Evolutionary conservation across 441 rosid species (phyloP).

Genomic region (Capsella rubella): DNA sequence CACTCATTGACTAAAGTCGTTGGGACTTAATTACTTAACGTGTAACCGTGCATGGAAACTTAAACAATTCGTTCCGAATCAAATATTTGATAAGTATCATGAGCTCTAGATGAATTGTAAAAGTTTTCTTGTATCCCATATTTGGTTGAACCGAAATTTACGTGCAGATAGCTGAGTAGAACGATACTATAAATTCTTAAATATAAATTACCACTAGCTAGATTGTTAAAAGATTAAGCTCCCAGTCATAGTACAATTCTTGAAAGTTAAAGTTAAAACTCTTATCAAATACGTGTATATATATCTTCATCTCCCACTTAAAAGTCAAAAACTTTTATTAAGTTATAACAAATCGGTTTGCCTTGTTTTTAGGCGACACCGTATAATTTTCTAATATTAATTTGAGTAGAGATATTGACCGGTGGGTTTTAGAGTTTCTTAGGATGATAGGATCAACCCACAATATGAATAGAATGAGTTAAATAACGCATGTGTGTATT

Average conservation of each 20-base stretch:
- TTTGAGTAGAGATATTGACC: constrained; percentile 40
- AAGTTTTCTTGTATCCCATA: background rate
- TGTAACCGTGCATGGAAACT: constrained; percentile 6
- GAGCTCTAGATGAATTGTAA: constrained; percentile 15
- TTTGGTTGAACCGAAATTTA: background rate
- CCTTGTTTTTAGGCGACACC: constrained; percentile 44
- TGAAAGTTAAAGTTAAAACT: too few species aligned
- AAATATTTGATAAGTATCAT: background rate
- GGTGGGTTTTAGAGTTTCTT: constrained; percentile 18
- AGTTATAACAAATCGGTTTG: constrained; percentile 36
- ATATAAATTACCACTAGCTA: background rate
- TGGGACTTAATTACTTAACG: constrained; percentile 23
- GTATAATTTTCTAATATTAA: constrained; percentile 26
- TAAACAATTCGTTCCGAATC: background rate
- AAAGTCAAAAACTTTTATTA: background rate
- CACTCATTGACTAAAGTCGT: constrained; percentile 29
- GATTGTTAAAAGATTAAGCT: too few species aligned
- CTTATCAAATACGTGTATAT: too few species aligned
- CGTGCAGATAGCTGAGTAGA: background rate
- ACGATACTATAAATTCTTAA: background rate
- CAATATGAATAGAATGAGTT: constrained; percentile 15
- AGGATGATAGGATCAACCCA: constrained; percentile 17
- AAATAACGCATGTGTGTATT: constrained; percentile 26
- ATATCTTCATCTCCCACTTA: constrained; percentile 31
- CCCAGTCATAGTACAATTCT: too few species aligned